These are phyloP conservation scores for Cotoneaster glaucophyllus DNA, from an alignment of 306 rosid species.

Conservation along the genomic window DNA sequence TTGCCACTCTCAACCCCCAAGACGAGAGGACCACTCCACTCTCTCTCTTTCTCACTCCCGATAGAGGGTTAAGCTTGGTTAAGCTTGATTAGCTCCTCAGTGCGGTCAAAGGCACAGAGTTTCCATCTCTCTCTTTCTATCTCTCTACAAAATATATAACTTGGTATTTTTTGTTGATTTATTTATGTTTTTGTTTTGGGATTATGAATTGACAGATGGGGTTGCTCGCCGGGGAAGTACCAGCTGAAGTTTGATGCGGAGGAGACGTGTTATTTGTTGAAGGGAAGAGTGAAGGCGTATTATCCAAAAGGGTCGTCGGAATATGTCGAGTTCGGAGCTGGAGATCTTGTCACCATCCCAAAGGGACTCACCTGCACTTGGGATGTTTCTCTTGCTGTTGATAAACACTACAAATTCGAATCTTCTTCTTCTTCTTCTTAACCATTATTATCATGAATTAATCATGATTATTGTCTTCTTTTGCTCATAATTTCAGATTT, in stretches of 20 bases:
- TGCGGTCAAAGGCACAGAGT: neutral
- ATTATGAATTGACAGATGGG: constrained; percentile 54
- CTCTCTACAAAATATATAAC: neutral
- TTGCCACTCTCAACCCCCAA: neutral
- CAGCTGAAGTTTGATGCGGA: constrained; percentile 90
- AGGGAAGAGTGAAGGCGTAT: constrained; percentile 85
- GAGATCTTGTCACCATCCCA: constrained; percentile 83
- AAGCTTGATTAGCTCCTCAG: neutral
- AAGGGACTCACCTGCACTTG: constrained; percentile 96
- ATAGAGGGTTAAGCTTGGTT: neutral
- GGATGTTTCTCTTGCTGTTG: constrained; percentile 92
- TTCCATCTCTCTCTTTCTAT: neutral
- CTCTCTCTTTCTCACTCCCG: neutral
- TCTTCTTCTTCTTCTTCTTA: constrained; percentile 23
- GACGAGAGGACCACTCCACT: neutral
- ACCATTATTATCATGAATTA: neutral
- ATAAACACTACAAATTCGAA: constrained; percentile 89
- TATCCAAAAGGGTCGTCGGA: constrained; percentile 78
- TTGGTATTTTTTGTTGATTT: neutral
- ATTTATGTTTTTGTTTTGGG: neutral
- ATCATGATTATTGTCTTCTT: neutral
- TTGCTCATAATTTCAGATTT: neutral
- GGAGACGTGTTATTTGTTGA: constrained; percentile 82
- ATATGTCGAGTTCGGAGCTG: constrained; percentile 86
- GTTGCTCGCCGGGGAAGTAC: constrained; percentile 91